These are phyloP conservation scores for Pseudomonodictys pantanalensis DNA, from an alignment of 495 filamentous ascomycete species.

Conservation along the genomic window DNA sequence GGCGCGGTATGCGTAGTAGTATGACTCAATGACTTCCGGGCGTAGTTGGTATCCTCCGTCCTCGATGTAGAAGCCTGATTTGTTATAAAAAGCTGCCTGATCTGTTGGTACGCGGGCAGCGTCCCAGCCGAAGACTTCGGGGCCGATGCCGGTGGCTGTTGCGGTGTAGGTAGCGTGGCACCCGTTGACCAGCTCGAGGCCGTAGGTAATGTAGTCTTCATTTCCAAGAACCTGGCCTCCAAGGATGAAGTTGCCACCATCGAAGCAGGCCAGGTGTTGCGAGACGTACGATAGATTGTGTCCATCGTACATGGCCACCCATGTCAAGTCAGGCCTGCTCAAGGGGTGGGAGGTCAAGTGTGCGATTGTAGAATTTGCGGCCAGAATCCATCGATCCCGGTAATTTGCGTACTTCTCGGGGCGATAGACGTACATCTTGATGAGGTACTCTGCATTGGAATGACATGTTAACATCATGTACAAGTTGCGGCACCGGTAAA, in stretches of 20 bases:
- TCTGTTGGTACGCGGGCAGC: conserved; percentile 43
- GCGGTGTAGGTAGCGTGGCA: conserved; percentile 72
- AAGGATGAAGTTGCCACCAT: conserved; percentile 82
- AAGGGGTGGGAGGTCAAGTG: conserved; percentile 71
- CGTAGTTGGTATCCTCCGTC: conserved; percentile 63
- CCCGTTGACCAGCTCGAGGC: conserved; percentile 66
- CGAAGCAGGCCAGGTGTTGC: conserved; percentile 68
- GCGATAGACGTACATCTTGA: conserved; percentile 92
- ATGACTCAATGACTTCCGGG: conserved; percentile 83
- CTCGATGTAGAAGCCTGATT: conserved; percentile 73
- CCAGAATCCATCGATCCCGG: conserved; percentile 61
- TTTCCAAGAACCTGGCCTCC: conserved; percentile 68
- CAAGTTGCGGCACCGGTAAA: too few relatives aligned
- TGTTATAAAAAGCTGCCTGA: conserved; percentile 58
- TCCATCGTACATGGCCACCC: conserved; percentile 62
- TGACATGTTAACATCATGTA: too few relatives aligned
- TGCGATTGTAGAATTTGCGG: conserved; percentile 72
- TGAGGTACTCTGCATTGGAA: conserved; percentile 91
- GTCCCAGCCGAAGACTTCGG: conserved; percentile 75
- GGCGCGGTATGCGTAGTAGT: conserved; percentile 81
- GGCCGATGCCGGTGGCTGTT: conserved; percentile 72
- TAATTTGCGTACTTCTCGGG: conserved; percentile 53
- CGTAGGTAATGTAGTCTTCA: conserved; percentile 68
- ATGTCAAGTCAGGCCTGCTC: conserved; percentile 69
- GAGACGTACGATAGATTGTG: conserved; percentile 48